phyloP scores from a whole-genome alignment of 768 basidiomycete species.

The Gyrodon lividus region DNA sequence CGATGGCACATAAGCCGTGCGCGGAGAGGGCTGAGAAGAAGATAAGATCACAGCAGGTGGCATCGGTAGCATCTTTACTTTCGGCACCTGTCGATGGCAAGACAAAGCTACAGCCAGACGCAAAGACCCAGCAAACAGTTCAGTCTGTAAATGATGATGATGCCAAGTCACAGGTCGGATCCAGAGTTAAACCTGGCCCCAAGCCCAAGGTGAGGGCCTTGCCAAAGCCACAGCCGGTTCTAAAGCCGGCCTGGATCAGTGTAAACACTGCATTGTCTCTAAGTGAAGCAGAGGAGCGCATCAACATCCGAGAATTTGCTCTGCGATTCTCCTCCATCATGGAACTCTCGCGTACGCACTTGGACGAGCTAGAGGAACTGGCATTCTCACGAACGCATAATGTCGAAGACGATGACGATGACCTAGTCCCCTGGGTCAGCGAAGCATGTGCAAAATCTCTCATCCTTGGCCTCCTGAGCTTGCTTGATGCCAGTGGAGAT shows the following conservation, averaged over 20 bases:
- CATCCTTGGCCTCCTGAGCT: conserved; percentile 57
- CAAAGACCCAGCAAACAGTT: conserved; percentile 8
- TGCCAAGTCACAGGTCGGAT: conserved; percentile 7
- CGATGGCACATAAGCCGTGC: conserved; percentile 24
- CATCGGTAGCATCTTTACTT: not conserved
- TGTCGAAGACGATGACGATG: conserved; percentile 38
- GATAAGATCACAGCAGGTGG: conserved; percentile 8
- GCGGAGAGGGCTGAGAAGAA: conserved; percentile 17
- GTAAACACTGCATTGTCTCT: conserved; percentile 44
- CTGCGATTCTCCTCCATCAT: conserved; percentile 58
- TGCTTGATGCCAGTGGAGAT: conserved; percentile 46
- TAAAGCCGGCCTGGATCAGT: conserved; percentile 50
- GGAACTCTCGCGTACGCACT: conserved; percentile 48
- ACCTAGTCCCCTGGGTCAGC: conserved; percentile 55
- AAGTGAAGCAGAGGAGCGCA: conserved; percentile 54
- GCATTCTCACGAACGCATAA: conserved; percentile 33
- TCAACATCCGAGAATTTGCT: conserved; percentile 74
- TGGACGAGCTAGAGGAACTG: conserved; percentile 66
- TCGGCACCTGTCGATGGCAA: conserved; percentile 12
- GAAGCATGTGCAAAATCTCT: conserved; percentile 65
- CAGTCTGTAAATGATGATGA: conserved; percentile 1
- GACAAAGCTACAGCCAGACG: conserved; percentile 3
- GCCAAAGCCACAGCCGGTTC: conserved; percentile 40
- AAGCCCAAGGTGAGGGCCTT: conserved; percentile 27
- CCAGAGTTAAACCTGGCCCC: conserved; percentile 18